A percentile compares a stretch with the other conserved stretches of the same genome.
Evolutionary conservation across 352 stramenopile genomes (phyloP).

Genomic region (Globisporangium rhizosaccharum): DNA sequence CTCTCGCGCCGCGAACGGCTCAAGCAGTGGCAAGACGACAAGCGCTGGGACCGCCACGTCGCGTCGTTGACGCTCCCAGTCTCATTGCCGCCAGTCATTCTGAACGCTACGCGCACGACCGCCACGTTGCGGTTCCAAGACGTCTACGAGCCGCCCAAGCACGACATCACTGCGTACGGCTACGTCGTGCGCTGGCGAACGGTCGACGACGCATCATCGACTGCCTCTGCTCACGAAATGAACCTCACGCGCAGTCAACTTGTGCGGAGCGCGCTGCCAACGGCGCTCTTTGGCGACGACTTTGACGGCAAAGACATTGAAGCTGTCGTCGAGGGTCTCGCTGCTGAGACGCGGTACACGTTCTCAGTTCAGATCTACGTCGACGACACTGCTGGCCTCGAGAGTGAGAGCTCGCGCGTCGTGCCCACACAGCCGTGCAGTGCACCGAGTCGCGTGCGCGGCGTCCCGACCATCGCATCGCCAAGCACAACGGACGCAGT

Average conservation of each 20-base stretch:
- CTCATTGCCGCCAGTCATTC: slow-evolving; percentile 44
- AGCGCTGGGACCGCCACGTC: slow-evolving; percentile 60
- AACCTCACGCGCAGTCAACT: slow-evolving; percentile 55
- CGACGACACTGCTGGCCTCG: slow-evolving; percentile 40
- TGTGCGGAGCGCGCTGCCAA: slow-evolving; percentile 53
- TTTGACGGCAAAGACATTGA: slow-evolving; percentile 79
- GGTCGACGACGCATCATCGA: slow-evolving; percentile 12
- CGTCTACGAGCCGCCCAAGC: slow-evolving; percentile 49
- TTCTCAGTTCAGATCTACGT: slow-evolving; percentile 71
- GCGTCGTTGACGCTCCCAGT: slow-evolving; percentile 65
- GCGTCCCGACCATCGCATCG: slow-evolving; percentile 22
- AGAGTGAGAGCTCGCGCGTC: slow-evolving; percentile 43
- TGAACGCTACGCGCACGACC: slow-evolving; percentile 49
- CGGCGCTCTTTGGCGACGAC: slow-evolving; percentile 62
- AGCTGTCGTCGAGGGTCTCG: slow-evolving; percentile 38
- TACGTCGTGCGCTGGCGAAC: slow-evolving; percentile 58
- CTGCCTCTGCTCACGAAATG: slow-evolving; percentile 12
- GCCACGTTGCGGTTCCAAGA: slow-evolving; percentile 70
- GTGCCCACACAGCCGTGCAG: slow-evolving; percentile 36
- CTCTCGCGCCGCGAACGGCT: slow-evolving; percentile 68
- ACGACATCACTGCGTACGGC: slow-evolving; percentile 60
- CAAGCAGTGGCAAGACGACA: slow-evolving; percentile 79
- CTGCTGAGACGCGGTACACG: slow-evolving; percentile 55
- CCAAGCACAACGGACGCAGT: slow-evolving; percentile 5
- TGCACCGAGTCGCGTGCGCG: slow-evolving; percentile 30